These are phyloP conservation scores for Meyerozyma athensensis DNA, from an alignment of 1,139 yeast genomes.

Conservation along the genomic window DNA sequence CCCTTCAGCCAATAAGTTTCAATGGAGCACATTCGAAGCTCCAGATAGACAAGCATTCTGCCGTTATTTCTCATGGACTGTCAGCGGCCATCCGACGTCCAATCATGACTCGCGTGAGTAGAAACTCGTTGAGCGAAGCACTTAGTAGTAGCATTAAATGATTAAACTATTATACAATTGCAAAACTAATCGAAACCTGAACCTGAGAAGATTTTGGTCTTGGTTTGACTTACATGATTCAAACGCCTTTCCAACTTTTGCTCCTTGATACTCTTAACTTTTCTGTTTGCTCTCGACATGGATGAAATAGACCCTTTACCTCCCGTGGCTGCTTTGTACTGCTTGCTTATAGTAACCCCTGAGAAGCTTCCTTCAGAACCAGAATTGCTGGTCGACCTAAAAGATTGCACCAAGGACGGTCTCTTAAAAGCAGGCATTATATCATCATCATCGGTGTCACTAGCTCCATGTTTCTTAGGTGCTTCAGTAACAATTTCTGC, in stretches of 20 bases:
- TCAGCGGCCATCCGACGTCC: constrained; percentile 10
- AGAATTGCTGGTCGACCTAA: constrained; percentile 27
- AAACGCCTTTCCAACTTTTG: constrained; percentile 26
- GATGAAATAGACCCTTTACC: constrained; percentile 58
- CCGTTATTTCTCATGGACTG: constrained; percentile 11
- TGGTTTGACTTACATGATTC: constrained; percentile 16
- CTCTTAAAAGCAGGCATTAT: constrained; percentile 36
- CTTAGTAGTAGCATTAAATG: constrained; percentile 11
- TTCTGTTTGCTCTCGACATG: constrained; percentile 30
- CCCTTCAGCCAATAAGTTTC: neutral
- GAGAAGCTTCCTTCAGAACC: constrained; percentile 37
- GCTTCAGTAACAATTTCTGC: constrained; percentile 13
- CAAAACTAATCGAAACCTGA: constrained; percentile 19
- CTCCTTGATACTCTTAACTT: constrained; percentile 25
- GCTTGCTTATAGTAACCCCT: constrained; percentile 54
- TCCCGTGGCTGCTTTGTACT: constrained; percentile 53
- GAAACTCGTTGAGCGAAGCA: constrained; percentile 33
- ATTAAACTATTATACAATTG: constrained; percentile 5
- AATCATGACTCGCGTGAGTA: constrained; percentile 21
- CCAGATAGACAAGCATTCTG: neutral
- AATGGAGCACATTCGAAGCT: constrained; percentile 5
- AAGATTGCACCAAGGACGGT: constrained; percentile 47
- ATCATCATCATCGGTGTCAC: constrained; percentile 33
- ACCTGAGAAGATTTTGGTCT: constrained; percentile 15
- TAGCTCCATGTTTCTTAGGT: constrained; percentile 17